Evolutionary conservation across 805 yeast species (phyloP).

Genomic region (Schwanniomyces occidentalis): DNA sequence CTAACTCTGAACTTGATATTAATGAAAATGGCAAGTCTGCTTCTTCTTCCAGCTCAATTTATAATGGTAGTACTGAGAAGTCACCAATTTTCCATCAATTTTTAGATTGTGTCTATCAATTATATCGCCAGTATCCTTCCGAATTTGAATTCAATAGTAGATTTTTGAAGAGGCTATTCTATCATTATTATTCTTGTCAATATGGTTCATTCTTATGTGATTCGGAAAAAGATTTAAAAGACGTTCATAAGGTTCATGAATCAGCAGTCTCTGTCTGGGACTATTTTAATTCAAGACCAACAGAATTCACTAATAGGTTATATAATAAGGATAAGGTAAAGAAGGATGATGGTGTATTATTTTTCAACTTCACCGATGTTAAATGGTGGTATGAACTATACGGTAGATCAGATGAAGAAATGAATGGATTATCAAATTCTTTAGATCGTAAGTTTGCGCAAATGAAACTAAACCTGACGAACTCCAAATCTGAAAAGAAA

Average conservation of each 20-base stretch:
- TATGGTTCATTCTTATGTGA: constrained; percentile 88
- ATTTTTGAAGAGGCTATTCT: constrained; percentile 77
- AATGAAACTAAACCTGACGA: constrained; percentile 23
- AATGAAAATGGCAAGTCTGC: constrained; percentile 27
- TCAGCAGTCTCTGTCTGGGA: constrained; percentile 89
- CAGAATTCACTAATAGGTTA: constrained; percentile 62
- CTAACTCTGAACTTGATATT: constrained; percentile 14
- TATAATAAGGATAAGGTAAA: constrained; percentile 26
- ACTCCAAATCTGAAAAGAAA: constrained; percentile 1
- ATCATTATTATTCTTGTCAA: constrained; percentile 91
- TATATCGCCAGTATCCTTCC: constrained; percentile 66
- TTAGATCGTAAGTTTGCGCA: constrained; percentile 43
- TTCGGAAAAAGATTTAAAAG: constrained; percentile 60
- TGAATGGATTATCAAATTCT: constrained; percentile 43
- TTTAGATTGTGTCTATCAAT: constrained; percentile 83
- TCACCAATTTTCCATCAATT: constrained; percentile 96
- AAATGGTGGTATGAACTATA: constrained; percentile 89
- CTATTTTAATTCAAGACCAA: constrained; percentile 74
- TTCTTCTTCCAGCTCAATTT: constrained; percentile 29
- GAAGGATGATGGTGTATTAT: constrained; percentile 43
- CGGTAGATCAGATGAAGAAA: constrained; percentile 66
- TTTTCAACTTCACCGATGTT: constrained; percentile 62
- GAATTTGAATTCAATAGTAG: constrained; percentile 87
- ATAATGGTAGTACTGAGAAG: constrained; percentile 39
- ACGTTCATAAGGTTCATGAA: constrained; percentile 32